Base-by-base conservation (phyloP, 495 filamentous ascomycete species). In the Hypoxylon cercidicola region DNA sequence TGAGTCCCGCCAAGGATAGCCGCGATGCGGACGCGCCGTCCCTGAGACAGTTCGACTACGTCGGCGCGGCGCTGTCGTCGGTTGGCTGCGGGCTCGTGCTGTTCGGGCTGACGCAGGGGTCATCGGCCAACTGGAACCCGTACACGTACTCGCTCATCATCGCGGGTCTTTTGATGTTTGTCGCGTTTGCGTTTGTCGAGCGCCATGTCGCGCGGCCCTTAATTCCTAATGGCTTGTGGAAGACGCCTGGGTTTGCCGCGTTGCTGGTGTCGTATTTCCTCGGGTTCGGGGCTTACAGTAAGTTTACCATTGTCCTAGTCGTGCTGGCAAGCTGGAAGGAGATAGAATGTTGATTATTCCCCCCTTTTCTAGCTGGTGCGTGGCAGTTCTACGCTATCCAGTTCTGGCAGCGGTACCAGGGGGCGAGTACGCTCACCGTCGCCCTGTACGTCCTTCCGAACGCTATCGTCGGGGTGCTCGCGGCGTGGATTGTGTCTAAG, bases 361-460 rank as follows among this genome's bases (percentile, higher is more conserved):
- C 28, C 23, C 16, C 18, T 52, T 13, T 30, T 32, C 30, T 71
- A 66, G 75, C 74, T 19, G 80, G 81, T 7, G 75, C 73, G 5
- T 84, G 79, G 79, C 81, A 84, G 44, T 83, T 83, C 66, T 84
- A 81, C 56, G 79, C 77, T 8, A 71, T 83, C n/a, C 80, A 82
- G 47, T 84, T 81, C 67, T 81, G 78, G 79, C 72, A 81, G 19
- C 74, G 77, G 12, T 75, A 81, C 40, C 80, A 82, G 41, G 62
- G 75, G 10, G 73, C 71, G 7, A 69, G 54, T 2, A 74, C 80
- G 0, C 48, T 84, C 3, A 77, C 74, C 0, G 74, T 78, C 0
- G 78, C 79, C 0, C 59, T 81, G 1, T 83, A 82, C 48, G 70
- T 77, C 6, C 57, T 81, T 9, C 80, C 80, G 0, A 83, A 83